A percentile compares a stretch with the other conserved stretches of the same genome.
phyloP scores from a whole-genome alignment of 148 eudicot genomes.

The Diospyros kaki region DNA sequence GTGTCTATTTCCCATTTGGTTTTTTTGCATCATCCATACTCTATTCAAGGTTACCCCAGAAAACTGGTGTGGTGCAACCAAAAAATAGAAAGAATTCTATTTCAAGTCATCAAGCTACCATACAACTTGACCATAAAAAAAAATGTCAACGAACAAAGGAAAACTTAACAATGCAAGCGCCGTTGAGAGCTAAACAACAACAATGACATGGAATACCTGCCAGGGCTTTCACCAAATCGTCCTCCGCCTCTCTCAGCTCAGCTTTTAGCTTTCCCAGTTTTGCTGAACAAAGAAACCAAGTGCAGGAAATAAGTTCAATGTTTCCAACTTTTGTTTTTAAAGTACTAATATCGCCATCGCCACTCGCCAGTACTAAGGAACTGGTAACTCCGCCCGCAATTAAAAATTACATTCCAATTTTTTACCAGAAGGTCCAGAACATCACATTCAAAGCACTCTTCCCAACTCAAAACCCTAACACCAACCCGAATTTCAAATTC shows the following conservation, averaged over 20 bases:
- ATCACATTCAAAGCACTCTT: neutral
- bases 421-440: too few species aligned
- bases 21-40: too few species aligned
- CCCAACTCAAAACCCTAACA: conserved; percentile 15
- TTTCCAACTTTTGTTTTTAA: too few species aligned
- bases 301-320: neutral
- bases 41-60: too few species aligned
- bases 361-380: neutral
- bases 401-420: too few species aligned
- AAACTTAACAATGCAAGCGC: neutral
- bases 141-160: neutral
- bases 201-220: conserved; percentile 46
- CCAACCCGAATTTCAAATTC: neutral
- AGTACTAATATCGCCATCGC: too few species aligned
- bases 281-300: conserved; percentile 26
- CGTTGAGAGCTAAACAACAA: neutral
- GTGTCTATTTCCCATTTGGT: too few species aligned
- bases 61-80: too few species aligned
- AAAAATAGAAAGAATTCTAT: too few species aligned
- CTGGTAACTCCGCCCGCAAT: too few species aligned
- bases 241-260: conserved; percentile 67
- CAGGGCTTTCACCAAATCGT: conserved; percentile 65
- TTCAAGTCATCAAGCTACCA: too few species aligned
- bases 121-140: neutral
- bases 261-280: conserved; percentile 66